Conservation (phyloP, 768 basidiomycete species). For the Mycena leptocephala region DNA sequence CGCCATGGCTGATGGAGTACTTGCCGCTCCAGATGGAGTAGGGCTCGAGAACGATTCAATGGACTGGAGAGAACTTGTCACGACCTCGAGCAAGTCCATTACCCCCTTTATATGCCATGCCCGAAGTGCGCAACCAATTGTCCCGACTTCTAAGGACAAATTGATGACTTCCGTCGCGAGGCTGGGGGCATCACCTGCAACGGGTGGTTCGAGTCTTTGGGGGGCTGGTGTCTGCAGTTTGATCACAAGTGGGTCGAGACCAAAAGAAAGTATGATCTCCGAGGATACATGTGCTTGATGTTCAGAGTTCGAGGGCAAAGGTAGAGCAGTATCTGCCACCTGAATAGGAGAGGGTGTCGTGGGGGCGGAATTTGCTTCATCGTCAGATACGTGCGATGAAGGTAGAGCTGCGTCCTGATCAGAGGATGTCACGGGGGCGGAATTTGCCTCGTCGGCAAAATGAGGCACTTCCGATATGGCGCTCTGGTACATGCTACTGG, state of each 20-base stretch:
- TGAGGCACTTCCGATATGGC: conserved; percentile 63
- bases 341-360: conserved; percentile 34
- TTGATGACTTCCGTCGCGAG: conserved; percentile 50
- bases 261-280: conserved; percentile 73
- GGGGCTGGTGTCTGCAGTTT: conserved; percentile 60
- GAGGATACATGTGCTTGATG: conserved; percentile 42
- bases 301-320: conserved; percentile 10
- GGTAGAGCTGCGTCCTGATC: too few relatives aligned
- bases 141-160: conserved; percentile 62
- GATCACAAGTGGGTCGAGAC: conserved; percentile 73
- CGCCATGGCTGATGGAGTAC: conserved; percentile 21
- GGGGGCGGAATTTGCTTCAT: conserved; percentile 8
- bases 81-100: conserved; percentile 57
- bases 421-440: not conserved
- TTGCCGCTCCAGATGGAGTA: conserved; percentile 25
- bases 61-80: conserved; percentile 38
- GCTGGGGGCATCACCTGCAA: conserved; percentile 6
- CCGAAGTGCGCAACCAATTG: conserved; percentile 69
- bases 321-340: conserved; percentile 8
- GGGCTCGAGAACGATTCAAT: conserved; percentile 31
- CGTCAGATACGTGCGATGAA: too few relatives aligned
- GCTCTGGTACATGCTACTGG: conserved; percentile 87
- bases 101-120: conserved; percentile 72
- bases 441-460: not conserved
- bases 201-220: conserved; percentile 17